phyloP scores from a whole-genome alignment of 164 flowering plant genomes.

The Cinnamomum micranthum region DNA sequence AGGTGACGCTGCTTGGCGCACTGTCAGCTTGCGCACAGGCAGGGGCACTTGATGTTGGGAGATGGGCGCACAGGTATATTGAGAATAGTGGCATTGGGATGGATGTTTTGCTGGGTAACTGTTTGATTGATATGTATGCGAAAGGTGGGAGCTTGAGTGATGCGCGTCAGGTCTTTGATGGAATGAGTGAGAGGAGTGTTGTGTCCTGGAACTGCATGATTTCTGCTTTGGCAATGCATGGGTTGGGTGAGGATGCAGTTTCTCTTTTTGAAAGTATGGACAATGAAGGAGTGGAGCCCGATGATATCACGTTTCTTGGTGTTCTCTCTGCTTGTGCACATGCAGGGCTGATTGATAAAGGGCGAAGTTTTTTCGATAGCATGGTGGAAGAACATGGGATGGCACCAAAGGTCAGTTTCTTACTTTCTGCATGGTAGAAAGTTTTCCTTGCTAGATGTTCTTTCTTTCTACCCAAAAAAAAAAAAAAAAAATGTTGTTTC shows the following conservation, averaged over 20 bases:
- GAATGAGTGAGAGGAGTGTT: slow-evolving; percentile 23
- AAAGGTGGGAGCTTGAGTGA: slow-evolving; percentile 45
- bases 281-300: slow-evolving; percentile 38
- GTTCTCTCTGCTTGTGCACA: slow-evolving; percentile 44
- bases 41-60: slow-evolving; percentile 21
- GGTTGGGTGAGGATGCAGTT: slow-evolving; percentile 47
- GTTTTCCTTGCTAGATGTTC: no score
- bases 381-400: slow-evolving; percentile 23
- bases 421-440: neutral
- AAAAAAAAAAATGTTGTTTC: no score
- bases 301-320: slow-evolving; percentile 39
- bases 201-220: slow-evolving; percentile 50
- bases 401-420: slow-evolving; percentile 17
- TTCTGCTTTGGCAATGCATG: slow-evolving; percentile 45
- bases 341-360: slow-evolving; percentile 26
- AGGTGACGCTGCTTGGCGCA: slow-evolving; percentile 19
- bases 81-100: slow-evolving; percentile 13
- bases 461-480: neutral
- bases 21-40: slow-evolving; percentile 20
- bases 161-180: slow-evolving; percentile 33
- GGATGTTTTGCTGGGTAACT: slow-evolving; percentile 28
- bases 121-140: slow-evolving; percentile 49
- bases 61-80: slow-evolving; percentile 21
- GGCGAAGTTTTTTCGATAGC: slow-evolving; percentile 18
- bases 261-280: slow-evolving; percentile 31